Conservation (phyloP, 192 early-diverging fungal species). For the Neocallimastix lanati region DNA sequence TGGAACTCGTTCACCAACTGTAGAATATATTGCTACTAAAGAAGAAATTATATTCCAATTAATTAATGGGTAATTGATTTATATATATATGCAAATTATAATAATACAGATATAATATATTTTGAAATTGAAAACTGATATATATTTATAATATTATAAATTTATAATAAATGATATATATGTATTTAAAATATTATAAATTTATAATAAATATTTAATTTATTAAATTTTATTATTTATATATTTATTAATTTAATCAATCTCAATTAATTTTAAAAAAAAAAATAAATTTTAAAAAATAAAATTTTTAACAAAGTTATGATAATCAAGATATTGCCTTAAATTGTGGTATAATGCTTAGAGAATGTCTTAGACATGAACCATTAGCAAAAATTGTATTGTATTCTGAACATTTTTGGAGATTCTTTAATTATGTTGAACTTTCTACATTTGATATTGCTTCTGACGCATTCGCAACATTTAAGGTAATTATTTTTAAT, state of each 20-base stretch:
- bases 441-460: constrained; percentile 95
- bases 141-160: too few species aligned
- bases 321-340: constrained; percentile 89
- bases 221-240: too few species aligned
- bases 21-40: constrained; percentile 76
- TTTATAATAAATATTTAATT: too few species aligned
- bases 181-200: too few species aligned
- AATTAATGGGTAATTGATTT: constrained; percentile 46
- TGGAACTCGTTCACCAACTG: constrained; percentile 83
- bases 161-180: too few species aligned
- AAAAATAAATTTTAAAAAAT: too few species aligned
- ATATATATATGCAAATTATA: neutral
- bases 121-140: too few species aligned
- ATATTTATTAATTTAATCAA: too few species aligned
- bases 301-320: constrained; percentile 42
- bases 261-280: too few species aligned
- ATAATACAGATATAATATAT: neutral
- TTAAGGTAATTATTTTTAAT: constrained; percentile 66
- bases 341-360: constrained; percentile 92
- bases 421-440: constrained; percentile 91
- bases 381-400: constrained; percentile 68
- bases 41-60: constrained; percentile 69
- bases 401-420: constrained; percentile 71
- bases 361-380: constrained; percentile 94
- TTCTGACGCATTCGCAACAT: constrained; percentile 93